These are phyloP conservation scores for Naegleria gruberi DNA, from an alignment of 208 protist genomes.

Conservation along the genomic window DNA sequence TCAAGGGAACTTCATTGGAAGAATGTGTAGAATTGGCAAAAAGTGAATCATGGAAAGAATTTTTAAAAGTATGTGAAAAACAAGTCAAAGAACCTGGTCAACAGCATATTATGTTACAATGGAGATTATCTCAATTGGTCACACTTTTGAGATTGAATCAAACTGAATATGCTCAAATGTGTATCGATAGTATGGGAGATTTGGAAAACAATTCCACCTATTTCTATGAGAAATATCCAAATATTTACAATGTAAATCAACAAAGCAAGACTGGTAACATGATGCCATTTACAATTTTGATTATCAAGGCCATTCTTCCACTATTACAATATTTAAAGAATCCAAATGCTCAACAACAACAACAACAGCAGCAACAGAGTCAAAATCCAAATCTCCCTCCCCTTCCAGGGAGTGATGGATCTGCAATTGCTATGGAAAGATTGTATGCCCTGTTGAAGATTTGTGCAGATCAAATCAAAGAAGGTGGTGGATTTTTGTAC, in stretches of 20 bases:
- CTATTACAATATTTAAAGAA: neutral
- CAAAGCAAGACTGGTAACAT: neutral
- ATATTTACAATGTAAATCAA: neutral
- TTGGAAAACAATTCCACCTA: neutral
- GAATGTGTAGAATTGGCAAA: neutral
- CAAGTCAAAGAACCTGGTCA: neutral
- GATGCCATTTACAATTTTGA: neutral
- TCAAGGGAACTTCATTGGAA: neutral
- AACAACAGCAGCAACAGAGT: neutral
- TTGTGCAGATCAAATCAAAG: neutral
- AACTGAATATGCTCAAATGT: neutral
- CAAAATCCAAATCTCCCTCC: neutral
- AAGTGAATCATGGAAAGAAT: neutral
- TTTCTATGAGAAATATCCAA: conserved; percentile 12
- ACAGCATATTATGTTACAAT: neutral
- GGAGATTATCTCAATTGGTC: neutral
- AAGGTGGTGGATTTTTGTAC: neutral
- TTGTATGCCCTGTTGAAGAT: neutral
- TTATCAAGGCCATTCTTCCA: neutral
- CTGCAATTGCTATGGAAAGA: neutral
- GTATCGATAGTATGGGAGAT: neutral
- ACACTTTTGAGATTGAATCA: neutral
- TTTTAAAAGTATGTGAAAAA: neutral
- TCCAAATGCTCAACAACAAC: neutral
- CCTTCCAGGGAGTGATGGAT: neutral